Base-by-base conservation (phyloP, 805 yeast genomes). In the Lachancea waltii region DNA sequence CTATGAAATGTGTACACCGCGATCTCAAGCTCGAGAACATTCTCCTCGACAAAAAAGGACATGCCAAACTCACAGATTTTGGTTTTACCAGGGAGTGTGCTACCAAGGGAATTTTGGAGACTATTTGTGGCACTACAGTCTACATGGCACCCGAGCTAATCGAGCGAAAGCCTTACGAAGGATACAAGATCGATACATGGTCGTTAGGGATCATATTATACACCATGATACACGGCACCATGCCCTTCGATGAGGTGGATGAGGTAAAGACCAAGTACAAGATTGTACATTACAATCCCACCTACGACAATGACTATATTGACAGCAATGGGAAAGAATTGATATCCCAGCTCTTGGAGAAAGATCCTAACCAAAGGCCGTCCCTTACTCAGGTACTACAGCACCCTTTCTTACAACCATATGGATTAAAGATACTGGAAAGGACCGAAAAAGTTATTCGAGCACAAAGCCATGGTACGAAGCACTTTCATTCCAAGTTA, bases 101-200 rank as follows among this genome's bases (percentile, higher is more conserved):
- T 22, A 65, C 70, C 0, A 68, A 81, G 35, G 62, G 69, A 4
- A 60, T 81, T 33, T 62, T 90, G 23, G 83, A 81, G 35, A 92
- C 96, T 0, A 70, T 87, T 1, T 90, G 98, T 62, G 98, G 98
- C 3, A 90, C 97, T 0, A 78, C 87, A 1, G 94, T 86, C 3
- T 90, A 90, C 57, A 89, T 90, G 95, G 96, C 98, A 0, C 98
- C 98, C 0, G 98, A 90, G 56, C 67, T 92, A 44, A 66, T 89
- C 13, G 66, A 68, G 39, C 71, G 78, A 44, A 72, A 75, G 43
- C 77, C 79, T 32, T 87, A 87, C 57, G 77, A 78, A 29, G 97
- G 97, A 0, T 72, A 76, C 46, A 79, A 81, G 49, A 77, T 79
- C 2, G 98, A 90, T 56, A 77, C 84, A 5, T 90, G 98, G 98